Conservation (phyloP, 2,329 filamentous ascomycete genomes). For the Fusarium verticillioides region DNA sequence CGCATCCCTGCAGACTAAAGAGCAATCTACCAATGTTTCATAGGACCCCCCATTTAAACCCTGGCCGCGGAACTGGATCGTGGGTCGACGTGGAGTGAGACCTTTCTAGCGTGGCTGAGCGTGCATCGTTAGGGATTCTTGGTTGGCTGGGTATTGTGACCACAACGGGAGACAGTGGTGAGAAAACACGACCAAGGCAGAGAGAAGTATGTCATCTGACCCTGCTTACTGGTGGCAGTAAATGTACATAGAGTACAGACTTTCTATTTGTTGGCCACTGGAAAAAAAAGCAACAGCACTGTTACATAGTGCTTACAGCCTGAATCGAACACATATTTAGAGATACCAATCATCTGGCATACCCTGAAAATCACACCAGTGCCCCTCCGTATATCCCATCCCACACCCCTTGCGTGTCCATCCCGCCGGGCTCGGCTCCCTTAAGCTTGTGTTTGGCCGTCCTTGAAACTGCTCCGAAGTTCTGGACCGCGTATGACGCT, state of each 20-base stretch:
- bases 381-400: neutral
- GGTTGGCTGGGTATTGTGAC: neutral
- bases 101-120: neutral
- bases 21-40: neutral
- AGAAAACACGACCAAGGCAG: neutral
- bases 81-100: neutral
- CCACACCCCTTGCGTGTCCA: neutral
- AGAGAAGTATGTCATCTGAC: neutral
- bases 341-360: neutral
- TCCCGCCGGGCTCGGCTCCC: neutral
- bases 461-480: neutral
- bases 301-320: neutral
- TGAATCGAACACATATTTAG: neutral
- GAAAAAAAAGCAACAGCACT: neutral
- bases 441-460: neutral
- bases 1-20: neutral
- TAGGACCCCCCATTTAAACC: neutral
- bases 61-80: neutral
- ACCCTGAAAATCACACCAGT: neutral
- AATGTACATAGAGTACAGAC: neutral
- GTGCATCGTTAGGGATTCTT: neutral
- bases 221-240: fast-evolving
- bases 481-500: neutral
- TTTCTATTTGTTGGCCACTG: neutral
- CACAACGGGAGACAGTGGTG: neutral